Conservation (phyloP, 164 flowering plant genomes). For the Euptelea pleiosperma region DNA sequence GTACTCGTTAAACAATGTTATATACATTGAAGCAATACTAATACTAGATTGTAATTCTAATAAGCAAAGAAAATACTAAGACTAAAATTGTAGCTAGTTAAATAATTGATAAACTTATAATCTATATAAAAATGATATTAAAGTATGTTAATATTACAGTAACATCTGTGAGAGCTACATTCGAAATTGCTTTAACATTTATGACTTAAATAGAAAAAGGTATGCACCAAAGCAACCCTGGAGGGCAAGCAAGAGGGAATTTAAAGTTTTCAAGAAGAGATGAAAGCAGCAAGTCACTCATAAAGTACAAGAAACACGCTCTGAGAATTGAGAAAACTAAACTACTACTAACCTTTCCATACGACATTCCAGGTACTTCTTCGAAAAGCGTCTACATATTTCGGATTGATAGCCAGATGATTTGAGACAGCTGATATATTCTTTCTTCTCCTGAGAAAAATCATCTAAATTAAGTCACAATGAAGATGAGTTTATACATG, state of each 20-base stretch:
- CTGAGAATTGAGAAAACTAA: neutral
- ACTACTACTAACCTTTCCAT: conserved; percentile 66
- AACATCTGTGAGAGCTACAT: neutral
- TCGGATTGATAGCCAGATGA: conserved; percentile 68
- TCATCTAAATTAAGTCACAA: neutral
- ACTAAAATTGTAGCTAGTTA: no score
- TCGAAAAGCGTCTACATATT: conserved; percentile 69
- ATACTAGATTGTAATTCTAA: no score
- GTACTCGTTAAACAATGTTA: no score
- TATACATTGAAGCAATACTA: no score
- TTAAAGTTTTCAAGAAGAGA: neutral
- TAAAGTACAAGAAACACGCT: no score
- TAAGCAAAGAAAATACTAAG: no score
- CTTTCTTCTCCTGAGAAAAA: conserved; percentile 74
- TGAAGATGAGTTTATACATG: neutral
- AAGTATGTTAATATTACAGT: neutral
- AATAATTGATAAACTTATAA: no score
- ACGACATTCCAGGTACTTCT: conserved; percentile 83
- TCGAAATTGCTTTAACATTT: neutral
- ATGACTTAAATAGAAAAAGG: neutral
- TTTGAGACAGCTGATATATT: conserved; percentile 74
- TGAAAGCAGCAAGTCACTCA: no score
- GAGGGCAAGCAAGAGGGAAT: neutral
- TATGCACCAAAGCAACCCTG: neutral
- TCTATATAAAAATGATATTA: no score